Conservation (phyloP, 2,329 filamentous ascomycete species). For the Rasamsonia emersonii region DNA sequence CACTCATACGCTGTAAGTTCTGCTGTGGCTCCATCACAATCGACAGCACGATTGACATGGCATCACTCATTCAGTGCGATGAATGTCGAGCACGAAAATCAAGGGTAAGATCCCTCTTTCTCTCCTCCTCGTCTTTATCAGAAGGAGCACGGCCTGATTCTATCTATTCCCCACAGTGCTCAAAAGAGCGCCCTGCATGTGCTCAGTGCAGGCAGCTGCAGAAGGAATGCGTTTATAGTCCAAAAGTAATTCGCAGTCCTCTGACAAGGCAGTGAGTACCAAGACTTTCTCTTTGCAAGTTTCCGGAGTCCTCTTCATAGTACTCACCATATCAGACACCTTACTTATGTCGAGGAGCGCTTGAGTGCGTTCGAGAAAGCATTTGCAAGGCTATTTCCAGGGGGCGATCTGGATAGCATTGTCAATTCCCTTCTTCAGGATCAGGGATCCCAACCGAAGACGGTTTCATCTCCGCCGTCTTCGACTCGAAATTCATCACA, state of each 20-base stretch:
- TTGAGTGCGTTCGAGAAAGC: conserved; percentile 31
- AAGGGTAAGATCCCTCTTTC: conserved; percentile 18
- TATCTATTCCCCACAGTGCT: conserved; percentile 21
- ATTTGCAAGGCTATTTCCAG: conserved; percentile 29
- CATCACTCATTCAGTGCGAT: conserved; percentile 32
- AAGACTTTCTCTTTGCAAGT: not conserved
- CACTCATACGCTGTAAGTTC: conserved; percentile 32
- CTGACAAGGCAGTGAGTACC: conserved; percentile 33
- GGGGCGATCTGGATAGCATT: conserved; percentile 31
- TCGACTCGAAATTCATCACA: conserved; percentile 32
- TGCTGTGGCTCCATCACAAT: not conserved
- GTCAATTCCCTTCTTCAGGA: conserved; percentile 30
- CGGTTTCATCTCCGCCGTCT: conserved; percentile 24
- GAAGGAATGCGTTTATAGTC: conserved; percentile 35
- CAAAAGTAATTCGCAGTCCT: conserved; percentile 33
- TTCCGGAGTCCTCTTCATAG: not conserved
- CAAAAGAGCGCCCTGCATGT: conserved; percentile 33
- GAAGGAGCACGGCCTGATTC: not conserved
- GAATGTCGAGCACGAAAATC: conserved; percentile 33
- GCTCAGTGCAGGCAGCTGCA: conserved; percentile 31
- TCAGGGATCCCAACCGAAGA: conserved; percentile 22
- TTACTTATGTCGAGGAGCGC: conserved; percentile 34
- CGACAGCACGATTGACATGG: conserved; percentile 1
- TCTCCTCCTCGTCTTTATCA: not conserved
- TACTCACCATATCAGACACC: conserved; percentile 20